Percentiles rank a stretch among this genome's conserved stretches.
phyloP scores from a whole-genome alignment of 192 early-diverging fungal species.

The Mortierella alpina region DNA sequence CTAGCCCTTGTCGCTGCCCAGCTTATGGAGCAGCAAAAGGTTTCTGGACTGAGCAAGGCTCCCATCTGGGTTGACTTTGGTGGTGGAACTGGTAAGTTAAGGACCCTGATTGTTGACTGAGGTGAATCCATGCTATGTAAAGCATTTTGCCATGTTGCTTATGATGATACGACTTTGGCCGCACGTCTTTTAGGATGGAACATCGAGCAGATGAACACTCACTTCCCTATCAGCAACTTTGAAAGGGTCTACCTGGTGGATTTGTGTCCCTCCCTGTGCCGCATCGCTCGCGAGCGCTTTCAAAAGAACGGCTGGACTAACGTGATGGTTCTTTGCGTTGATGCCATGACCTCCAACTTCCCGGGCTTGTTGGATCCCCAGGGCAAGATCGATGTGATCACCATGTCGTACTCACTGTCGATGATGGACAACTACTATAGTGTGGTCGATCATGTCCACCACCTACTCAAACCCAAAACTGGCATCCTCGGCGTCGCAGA shows the following conservation, averaged over 20 bases:
- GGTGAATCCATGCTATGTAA: no score
- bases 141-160: not conserved
- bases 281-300: conserved; percentile 81
- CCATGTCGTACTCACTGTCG: conserved; percentile 90
- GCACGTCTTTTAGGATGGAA: conserved; percentile 64
- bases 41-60: conserved; percentile 23
- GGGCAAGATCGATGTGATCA: conserved; percentile 78
- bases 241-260: conserved; percentile 84
- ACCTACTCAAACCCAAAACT: conserved; percentile 62
- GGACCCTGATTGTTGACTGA: not conserved
- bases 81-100: conserved; percentile 67
- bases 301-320: conserved; percentile 82
- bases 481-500: conserved; percentile 85
- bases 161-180: not conserved
- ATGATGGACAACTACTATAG: conserved; percentile 85
- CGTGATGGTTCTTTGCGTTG: conserved; percentile 82
- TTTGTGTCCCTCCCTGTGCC: conserved; percentile 84
- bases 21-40: conserved; percentile 56
- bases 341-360: conserved; percentile 77
- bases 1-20: conserved; percentile 87
- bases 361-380: conserved; percentile 66
- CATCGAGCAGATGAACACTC: conserved; percentile 80
- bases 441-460: conserved; percentile 74
- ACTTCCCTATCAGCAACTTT: conserved; percentile 80
- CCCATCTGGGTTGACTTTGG: conserved; percentile 75